phyloP scores from a whole-genome alignment of 2,329 filamentous ascomycete species.

The Alternaria angustiovoidea region DNA sequence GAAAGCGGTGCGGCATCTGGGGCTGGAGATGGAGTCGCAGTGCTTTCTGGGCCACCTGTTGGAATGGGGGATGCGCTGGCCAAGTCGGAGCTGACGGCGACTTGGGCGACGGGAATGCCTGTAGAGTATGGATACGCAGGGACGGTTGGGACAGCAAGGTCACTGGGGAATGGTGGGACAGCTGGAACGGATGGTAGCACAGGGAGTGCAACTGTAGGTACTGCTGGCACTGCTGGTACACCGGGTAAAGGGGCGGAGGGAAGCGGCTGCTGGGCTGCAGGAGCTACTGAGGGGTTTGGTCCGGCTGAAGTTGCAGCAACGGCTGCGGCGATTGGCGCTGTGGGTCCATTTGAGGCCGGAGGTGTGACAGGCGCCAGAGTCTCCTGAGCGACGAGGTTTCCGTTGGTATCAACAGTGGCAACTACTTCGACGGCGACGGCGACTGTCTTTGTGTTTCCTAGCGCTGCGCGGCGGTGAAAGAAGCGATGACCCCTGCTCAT shows the following conservation, averaged over 20 bases:
- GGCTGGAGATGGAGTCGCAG: conserved; percentile 8
- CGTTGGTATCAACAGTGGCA: conserved; percentile 39
- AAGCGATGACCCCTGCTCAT: conserved; percentile 45
- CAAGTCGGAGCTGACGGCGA: conserved; percentile 11
- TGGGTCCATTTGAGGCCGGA: not conserved
- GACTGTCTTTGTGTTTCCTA: conserved; percentile 26
- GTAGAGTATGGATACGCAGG: conserved; percentile 46
- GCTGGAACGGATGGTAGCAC: conserved; percentile 36
- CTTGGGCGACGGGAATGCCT: conserved; percentile 20
- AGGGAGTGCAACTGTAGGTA: conserved; percentile 20
- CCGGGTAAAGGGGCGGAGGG: conserved; percentile 11
- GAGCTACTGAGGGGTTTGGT: conserved; percentile 1
- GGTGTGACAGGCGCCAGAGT: conserved; percentile 25
- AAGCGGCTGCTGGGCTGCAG: conserved; percentile 9
- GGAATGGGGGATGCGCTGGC: conserved; percentile 17
- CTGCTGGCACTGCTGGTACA: conserved; percentile 8
- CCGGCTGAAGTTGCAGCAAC: not conserved
- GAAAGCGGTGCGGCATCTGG: conserved; percentile 8
- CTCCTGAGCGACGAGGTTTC: conserved; percentile 36
- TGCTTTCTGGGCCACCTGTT: conserved; percentile 12
- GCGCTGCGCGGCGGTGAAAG: conserved; percentile 45
- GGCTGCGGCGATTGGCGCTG: not conserved
- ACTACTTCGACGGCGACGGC: conserved; percentile 44
- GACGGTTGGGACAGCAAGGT: conserved; percentile 39
- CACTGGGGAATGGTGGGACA: conserved; percentile 47